These are phyloP conservation scores for Annona cherimola DNA, from an alignment of 164 flowering plant genomes.

Conservation along the genomic window DNA sequence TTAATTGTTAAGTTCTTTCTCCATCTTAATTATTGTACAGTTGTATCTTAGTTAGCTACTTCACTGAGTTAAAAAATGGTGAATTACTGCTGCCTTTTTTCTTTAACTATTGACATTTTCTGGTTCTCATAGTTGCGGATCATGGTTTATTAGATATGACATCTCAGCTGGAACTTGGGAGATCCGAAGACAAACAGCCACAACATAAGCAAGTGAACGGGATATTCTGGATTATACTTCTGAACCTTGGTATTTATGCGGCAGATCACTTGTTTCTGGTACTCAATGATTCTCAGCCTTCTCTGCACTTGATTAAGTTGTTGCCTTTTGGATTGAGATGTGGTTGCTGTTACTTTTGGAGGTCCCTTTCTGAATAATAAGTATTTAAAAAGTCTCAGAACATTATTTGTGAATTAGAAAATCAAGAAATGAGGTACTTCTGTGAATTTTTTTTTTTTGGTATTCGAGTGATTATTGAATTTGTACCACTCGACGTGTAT, in stretches of 20 bases:
- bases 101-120: no score
- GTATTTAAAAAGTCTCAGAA: background rate
- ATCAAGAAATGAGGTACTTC: no score
- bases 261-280: conserved; percentile 92
- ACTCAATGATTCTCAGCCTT: background rate
- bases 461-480: no score
- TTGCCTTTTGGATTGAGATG: background rate
- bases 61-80: no score
- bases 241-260: conserved; percentile 68
- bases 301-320: background rate
- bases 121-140: background rate
- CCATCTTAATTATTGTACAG: no score
- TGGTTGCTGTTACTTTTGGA: background rate
- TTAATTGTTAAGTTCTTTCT: no score
- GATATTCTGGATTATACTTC: conserved; percentile 82
- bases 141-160: conserved; percentile 47
- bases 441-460: no score
- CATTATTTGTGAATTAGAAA: background rate
- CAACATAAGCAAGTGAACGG: conserved; percentile 70
- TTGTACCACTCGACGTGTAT: no score
- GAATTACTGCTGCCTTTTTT: no score
- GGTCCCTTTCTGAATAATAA: background rate
- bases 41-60: no score
- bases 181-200: conserved; percentile 40
- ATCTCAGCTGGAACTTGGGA: conserved; percentile 74